These are phyloP conservation scores for Wickerhamomyces mucosus DNA, from an alignment of 805 yeast genomes.

Conservation along the genomic window DNA sequence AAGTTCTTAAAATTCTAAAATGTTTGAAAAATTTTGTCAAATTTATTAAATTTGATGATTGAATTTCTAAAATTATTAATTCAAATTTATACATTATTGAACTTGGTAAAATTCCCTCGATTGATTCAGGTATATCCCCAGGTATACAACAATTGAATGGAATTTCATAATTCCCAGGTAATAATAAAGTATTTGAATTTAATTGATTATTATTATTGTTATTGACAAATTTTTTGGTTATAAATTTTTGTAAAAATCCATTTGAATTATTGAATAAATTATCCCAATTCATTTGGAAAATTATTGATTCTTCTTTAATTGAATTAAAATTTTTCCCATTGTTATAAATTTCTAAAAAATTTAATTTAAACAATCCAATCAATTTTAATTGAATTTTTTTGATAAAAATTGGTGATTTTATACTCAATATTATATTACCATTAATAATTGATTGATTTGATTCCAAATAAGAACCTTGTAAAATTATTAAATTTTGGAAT, in stretches of 20 bases:
- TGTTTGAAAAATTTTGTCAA: conserved; percentile 53
- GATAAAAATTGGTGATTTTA: conserved; percentile 58
- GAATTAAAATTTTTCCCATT: conserved; percentile 29
- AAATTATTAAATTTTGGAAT: conserved; percentile 53
- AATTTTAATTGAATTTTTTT: conserved; percentile 53
- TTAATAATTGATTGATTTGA: conserved; percentile 66
- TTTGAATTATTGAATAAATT: conserved; percentile 29
- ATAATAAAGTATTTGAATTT: conserved; percentile 2
- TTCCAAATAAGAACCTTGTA: conserved; percentile 68
- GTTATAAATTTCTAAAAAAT: conserved; percentile 38
- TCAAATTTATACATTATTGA: conserved; percentile 63
- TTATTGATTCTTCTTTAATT: conserved; percentile 40
- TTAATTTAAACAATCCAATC: conserved; percentile 55
- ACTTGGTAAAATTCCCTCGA: conserved; percentile 81
- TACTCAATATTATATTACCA: conserved; percentile 66
- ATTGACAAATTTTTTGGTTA: conserved; percentile 1
- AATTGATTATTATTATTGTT: neutral
- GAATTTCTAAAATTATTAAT: conserved; percentile 64
- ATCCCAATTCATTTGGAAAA: conserved; percentile 74
- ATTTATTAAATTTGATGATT: conserved; percentile 37
- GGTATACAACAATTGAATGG: conserved; percentile 82
- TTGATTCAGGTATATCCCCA: conserved; percentile 70
- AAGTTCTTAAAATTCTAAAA: conserved; percentile 70
- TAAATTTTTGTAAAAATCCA: conserved; percentile 19
- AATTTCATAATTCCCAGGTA: conserved; percentile 75